Evolutionary conservation across 345 rosid genomes (phyloP).

Genomic region (Eucalyptus paniculata): DNA sequence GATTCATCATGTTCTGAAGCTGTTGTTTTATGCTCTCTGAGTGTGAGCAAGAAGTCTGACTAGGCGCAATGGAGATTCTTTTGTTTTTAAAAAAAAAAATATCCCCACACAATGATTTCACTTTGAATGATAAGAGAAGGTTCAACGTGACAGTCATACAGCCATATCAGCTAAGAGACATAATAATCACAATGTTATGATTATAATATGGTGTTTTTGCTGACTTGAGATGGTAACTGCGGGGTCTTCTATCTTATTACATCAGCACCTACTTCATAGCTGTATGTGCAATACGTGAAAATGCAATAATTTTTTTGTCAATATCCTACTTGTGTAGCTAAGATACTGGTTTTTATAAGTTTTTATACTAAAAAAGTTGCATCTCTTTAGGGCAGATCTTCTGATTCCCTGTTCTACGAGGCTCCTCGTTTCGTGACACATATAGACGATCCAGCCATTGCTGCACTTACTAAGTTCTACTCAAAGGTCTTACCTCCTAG

Average conservation of each 20-base stretch:
- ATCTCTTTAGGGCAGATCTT: constrained; percentile 28
- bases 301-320: not conserved
- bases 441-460: constrained; percentile 85
- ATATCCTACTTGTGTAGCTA: not conserved
- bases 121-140: not conserved
- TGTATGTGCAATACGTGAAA: not conserved
- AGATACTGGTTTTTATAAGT: not conserved
- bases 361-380: not conserved
- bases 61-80: not conserved
- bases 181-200: not conserved
- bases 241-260: not conserved
- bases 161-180: not conserved
- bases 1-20: not conserved
- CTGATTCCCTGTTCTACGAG: constrained; percentile 71
- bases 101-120: not conserved
- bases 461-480: constrained; percentile 75
- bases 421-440: constrained; percentile 85
- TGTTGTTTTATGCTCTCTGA: not conserved
- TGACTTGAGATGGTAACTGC: not conserved
- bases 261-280: not conserved
- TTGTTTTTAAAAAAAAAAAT: not conserved
- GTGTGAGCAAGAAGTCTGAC: not conserved
- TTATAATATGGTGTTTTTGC: not conserved
- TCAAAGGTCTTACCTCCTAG: constrained; percentile 73
- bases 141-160: not conserved